These are phyloP conservation scores for Rubia tinctorum DNA, from an alignment of 305 asterid species.

Conservation along the genomic window DNA sequence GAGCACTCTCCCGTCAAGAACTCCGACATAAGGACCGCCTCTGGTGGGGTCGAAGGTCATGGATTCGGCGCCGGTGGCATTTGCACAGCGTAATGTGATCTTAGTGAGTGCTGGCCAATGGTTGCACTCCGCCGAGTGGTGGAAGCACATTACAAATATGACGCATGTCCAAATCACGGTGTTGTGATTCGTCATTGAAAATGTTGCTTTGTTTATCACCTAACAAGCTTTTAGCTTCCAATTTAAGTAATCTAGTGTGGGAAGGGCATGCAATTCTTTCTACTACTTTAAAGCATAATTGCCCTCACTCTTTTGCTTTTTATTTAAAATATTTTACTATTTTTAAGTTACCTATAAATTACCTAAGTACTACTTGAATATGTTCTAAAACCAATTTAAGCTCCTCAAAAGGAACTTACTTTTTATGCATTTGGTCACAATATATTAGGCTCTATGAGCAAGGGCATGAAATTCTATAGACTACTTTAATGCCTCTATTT, in stretches of 20 bases:
- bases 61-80: constrained; percentile 9
- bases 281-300: neutral
- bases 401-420: neutral
- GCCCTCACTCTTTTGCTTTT: neutral
- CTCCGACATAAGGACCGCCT: constrained; percentile 10
- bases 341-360: neutral
- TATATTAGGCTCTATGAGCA: neutral
- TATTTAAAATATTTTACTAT: neutral
- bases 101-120: neutral
- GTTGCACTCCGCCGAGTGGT: neutral
- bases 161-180: constrained; percentile 9
- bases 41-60: constrained; percentile 15
- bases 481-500: neutral
- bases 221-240: neutral
- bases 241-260: neutral
- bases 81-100: neutral
- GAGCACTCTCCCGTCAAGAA: constrained; percentile 12
- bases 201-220: neutral
- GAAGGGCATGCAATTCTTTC: neutral
- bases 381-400: neutral
- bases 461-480: neutral
- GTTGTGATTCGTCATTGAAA: neutral
- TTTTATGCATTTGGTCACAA: too few relatives aligned
- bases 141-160: neutral
- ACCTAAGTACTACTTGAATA: neutral